Conservation (phyloP, 192 early-diverging fungal species). For the Coemansia aciculifera region DNA sequence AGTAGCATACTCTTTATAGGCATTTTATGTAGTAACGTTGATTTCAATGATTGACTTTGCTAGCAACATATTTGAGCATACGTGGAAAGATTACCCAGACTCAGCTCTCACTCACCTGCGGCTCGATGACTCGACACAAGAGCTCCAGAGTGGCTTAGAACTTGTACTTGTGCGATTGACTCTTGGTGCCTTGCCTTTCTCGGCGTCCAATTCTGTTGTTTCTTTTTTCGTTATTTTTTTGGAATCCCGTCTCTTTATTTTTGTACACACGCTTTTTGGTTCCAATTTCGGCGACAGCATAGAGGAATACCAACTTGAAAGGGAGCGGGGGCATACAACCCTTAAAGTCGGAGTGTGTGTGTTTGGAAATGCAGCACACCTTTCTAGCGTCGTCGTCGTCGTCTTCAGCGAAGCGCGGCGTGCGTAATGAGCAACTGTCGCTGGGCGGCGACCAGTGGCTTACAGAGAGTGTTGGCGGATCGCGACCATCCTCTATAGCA, state of each 20-base stretch:
- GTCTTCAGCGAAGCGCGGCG: not conserved
- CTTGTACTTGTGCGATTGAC: too few species aligned
- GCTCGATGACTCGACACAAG: not conserved
- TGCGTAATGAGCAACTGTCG: not conserved
- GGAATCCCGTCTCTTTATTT: not conserved
- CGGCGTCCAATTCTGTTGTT: not conserved
- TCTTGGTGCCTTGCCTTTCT: too few species aligned
- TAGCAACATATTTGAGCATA: not conserved
- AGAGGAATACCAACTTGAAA: not conserved
- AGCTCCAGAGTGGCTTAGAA: too few species aligned
- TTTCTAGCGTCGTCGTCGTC: not conserved
- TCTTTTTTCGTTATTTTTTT: not conserved
- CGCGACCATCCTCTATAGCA: not conserved
- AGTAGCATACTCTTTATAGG: slow-evolving; percentile 2
- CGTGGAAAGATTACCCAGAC: not conserved
- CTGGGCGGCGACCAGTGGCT: not conserved
- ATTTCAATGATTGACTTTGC: not conserved
- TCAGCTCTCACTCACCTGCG: not conserved
- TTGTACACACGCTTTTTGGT: not conserved
- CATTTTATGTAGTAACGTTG: not conserved
- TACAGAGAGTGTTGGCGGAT: not conserved
- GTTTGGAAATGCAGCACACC: not conserved
- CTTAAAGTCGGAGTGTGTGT: not conserved
- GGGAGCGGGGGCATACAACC: not conserved
- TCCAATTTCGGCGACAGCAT: not conserved